A percentile compares a stretch with the other conserved stretches of the same genome.
Evolutionary conservation across 2,329 filamentous ascomycete species (phyloP).

Genomic region (Zelopaecilomyces penicillatus): DNA sequence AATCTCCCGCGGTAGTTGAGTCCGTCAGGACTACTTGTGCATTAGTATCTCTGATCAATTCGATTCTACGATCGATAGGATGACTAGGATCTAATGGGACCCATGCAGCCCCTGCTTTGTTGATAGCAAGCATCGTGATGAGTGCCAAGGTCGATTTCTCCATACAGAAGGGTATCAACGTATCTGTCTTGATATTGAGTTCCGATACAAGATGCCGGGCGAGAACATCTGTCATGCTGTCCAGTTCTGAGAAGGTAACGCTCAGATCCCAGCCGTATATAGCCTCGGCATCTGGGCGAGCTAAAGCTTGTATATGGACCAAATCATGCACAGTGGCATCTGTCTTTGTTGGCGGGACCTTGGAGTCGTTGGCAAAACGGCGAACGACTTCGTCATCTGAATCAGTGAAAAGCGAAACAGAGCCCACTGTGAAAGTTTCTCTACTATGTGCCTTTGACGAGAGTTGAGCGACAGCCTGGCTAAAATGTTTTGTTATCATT

Average conservation of each 20-base stretch:
- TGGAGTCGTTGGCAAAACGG: no score
- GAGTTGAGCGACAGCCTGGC: no score
- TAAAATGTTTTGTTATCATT: no score
- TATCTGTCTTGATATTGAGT: constrained; percentile 13
- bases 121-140: constrained; percentile 7
- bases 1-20: no score
- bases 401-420: no score
- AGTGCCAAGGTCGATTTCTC: constrained; percentile 10
- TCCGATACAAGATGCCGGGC: background rate
- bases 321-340: no score
- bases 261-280: background rate
- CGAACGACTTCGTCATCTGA: no score
- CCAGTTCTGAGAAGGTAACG: background rate
- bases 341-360: no score
- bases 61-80: background rate
- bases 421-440: no score
- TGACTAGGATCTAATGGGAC: constrained; percentile 8
- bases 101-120: constrained; percentile 11
- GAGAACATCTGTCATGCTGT: background rate
- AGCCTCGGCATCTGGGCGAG: background rate
- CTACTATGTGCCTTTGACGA: no score
- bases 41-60: background rate
- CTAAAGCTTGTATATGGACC: no score
- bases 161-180: constrained; percentile 7
- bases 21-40: background rate